A percentile compares a stretch with the other conserved stretches of the same genome.
These are phyloP conservation scores for Prunella vulgaris DNA, from an alignment of 257 asterid species.

Conservation along the genomic window DNA sequence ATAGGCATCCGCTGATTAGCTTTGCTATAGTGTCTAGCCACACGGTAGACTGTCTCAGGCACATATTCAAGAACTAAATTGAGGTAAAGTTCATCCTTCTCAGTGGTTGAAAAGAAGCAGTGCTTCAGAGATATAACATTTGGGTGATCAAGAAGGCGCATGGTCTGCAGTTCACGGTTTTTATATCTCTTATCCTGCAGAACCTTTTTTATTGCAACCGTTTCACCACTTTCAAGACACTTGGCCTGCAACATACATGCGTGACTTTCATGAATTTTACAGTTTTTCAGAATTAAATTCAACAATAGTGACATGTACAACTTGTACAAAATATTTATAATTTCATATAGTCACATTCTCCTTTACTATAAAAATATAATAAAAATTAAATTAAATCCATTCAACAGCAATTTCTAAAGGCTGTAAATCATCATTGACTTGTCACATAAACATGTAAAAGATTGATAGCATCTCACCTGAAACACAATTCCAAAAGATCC, in stretches of 20 bases:
- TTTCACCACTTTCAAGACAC: constrained; percentile 73
- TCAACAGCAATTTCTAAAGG: not conserved
- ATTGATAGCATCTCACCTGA: constrained; percentile 44
- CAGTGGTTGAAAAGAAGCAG: constrained; percentile 81
- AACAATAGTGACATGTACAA: not conserved
- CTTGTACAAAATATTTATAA: not conserved
- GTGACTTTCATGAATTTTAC: not conserved
- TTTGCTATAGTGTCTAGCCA: constrained; percentile 64
- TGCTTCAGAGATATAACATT: constrained; percentile 71
- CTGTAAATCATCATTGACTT: not conserved
- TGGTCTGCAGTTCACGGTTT: constrained; percentile 73
- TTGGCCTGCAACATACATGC: constrained; percentile 50
- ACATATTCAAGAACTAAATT: constrained; percentile 78
- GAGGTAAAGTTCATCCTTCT: constrained; percentile 71
- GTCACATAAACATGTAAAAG: not conserved
- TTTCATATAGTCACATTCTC: not conserved
- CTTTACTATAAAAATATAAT: not conserved
- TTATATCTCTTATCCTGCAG: constrained; percentile 81
- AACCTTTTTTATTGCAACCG: constrained; percentile 76
- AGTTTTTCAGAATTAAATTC: not conserved
- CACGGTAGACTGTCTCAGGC: constrained; percentile 77
- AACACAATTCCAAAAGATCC: constrained; percentile 93
- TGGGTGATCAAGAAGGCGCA: constrained; percentile 83
- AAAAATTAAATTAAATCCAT: not conserved
- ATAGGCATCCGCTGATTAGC: constrained; percentile 78